Evolutionary conservation across 2,329 filamentous ascomycete genomes (phyloP).

Genomic region (Botrytis medusae): DNA sequence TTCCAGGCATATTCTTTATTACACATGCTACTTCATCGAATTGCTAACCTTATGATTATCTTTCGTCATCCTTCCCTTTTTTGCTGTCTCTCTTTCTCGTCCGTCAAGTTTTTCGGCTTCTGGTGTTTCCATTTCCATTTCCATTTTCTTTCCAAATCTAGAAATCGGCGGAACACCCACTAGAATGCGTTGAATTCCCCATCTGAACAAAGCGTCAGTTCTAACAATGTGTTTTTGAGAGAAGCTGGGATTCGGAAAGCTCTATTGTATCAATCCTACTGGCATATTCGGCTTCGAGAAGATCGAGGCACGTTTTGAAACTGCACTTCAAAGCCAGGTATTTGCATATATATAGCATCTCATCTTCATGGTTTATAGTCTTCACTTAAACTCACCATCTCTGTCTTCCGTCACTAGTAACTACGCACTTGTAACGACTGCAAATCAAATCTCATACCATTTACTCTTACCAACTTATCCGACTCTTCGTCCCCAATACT

Average conservation of each 20-base stretch:
- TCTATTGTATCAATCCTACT: too few relatives aligned
- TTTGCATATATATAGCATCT: background rate
- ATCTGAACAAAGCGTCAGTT: background rate
- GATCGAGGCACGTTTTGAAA: background rate
- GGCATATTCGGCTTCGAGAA: background rate
- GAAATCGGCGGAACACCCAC: background rate
- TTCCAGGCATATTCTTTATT: background rate
- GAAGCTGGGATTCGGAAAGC: background rate
- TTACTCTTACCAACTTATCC: background rate
- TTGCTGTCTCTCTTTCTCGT: background rate
- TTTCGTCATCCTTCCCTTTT: background rate
- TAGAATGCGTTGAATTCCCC: background rate
- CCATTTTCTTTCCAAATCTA: background rate
- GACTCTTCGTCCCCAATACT: background rate
- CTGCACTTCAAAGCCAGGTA: accelerated
- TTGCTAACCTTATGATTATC: background rate
- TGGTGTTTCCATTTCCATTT: background rate
- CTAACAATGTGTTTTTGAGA: too few relatives aligned
- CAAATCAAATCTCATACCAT: background rate
- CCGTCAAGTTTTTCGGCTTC: background rate
- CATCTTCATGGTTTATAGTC: background rate
- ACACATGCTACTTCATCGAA: background rate
- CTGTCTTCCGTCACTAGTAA: background rate
- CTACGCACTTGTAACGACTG: background rate
- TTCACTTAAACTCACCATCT: background rate